phyloP scores from a whole-genome alignment of 441 rosid genomes.

The Erysimum cheiri region DNA sequence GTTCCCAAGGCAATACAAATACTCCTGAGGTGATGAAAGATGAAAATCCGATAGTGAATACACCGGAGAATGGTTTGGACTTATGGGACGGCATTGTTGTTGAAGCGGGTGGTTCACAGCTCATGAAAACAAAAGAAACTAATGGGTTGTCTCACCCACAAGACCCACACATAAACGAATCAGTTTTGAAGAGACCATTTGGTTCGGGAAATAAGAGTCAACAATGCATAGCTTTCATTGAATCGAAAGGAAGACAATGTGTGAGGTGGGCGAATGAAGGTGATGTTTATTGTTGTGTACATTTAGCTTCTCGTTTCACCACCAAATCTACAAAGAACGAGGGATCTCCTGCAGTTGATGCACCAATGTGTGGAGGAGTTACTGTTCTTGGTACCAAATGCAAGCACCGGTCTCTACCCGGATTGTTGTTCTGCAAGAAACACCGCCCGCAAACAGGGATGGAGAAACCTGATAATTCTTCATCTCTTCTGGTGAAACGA shows the following conservation, averaged over 20 bases:
- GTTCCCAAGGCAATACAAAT: conserved; percentile 51
- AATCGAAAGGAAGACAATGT: conserved; percentile 95
- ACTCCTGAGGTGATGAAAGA: conserved; percentile 46
- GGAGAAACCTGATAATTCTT: conserved; percentile 39
- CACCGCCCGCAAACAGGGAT: conserved; percentile 75
- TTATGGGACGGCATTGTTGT: conserved; percentile 80
- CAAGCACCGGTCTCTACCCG: conserved; percentile 92
- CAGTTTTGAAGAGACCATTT: conserved; percentile 49
- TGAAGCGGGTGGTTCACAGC: conserved; percentile 60
- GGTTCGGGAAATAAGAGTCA: conserved; percentile 71
- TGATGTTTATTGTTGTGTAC: conserved; percentile 96
- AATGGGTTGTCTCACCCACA: conserved; percentile 46
- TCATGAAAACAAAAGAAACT: conserved; percentile 40
- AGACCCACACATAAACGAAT: conserved; percentile 45
- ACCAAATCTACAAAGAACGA: conserved; percentile 64
- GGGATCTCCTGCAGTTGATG: conserved; percentile 56
- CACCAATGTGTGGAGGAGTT: conserved; percentile 91
- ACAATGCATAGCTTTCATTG: conserved; percentile 90
- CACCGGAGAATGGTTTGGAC: conserved; percentile 60
- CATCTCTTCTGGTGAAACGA: conserved; percentile 59
- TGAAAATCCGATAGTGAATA: conserved; percentile 48
- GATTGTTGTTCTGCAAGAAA: conserved; percentile 86
- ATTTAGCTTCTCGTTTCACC: conserved; percentile 91
- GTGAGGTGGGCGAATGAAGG: conserved; percentile 99
- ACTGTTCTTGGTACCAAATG: conserved; percentile 97